A percentile compares a stretch with the other conserved stretches of the same genome.
Conservation (phyloP, 148 eudicot species). For the Rhododendron ferrugineum region DNA sequence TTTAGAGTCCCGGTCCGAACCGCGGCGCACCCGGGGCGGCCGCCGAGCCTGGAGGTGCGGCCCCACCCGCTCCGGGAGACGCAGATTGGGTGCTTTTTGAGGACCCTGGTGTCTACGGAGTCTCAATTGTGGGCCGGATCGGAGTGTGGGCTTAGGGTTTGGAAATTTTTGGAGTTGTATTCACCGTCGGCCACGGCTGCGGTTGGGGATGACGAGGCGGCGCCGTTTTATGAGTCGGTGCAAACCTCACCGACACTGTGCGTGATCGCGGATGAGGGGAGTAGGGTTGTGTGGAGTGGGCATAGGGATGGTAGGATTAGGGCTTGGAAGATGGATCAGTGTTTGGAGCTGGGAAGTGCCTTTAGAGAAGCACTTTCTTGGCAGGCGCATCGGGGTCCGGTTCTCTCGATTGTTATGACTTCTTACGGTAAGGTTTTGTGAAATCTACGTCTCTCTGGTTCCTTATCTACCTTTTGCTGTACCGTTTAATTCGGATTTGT, state of each 20-base stretch:
- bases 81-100: constrained; percentile 51
- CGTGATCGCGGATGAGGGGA: constrained; percentile 54
- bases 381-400: constrained; percentile 86
- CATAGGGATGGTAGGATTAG: constrained; percentile 73
- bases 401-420: constrained; percentile 59
- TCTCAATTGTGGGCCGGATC: constrained; percentile 75
- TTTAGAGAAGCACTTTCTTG: constrained; percentile 71
- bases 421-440: constrained; percentile 52
- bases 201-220: constrained; percentile 62
- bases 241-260: constrained; percentile 42
- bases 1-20: constrained; percentile 51
- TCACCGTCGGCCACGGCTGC: background rate
- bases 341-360: constrained; percentile 11
- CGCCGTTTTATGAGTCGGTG: constrained; percentile 43
- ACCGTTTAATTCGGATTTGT: background rate
- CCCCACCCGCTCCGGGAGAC: constrained; percentile 75
- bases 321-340: constrained; percentile 72
- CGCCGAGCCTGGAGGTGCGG: constrained; percentile 69
- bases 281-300: constrained; percentile 80
- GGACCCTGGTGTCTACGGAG: constrained; percentile 34
- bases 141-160: constrained; percentile 58
- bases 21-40: constrained; percentile 57
- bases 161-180: constrained; percentile 55
- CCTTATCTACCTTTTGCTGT: background rate
- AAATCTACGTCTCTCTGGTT: background rate